phyloP scores from a whole-genome alignment of 768 basidiomycete genomes.

The Rubroboletus satanas region DNA sequence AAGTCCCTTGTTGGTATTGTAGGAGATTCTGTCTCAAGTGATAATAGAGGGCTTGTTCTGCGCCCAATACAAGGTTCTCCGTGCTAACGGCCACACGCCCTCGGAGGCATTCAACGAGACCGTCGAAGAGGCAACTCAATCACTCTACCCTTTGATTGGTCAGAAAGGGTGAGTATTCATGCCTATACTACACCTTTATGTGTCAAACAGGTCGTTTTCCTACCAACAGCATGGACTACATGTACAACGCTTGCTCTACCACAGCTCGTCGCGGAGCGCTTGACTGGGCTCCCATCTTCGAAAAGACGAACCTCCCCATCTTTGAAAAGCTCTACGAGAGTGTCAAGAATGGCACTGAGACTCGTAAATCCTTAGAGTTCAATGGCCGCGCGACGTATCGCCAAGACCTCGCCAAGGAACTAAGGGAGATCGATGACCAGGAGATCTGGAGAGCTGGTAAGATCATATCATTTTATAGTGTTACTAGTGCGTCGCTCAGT shows the following conservation, averaged over 20 bases:
- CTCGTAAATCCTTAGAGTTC: slow-evolving; percentile 94
- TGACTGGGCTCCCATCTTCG: slow-evolving; percentile 98
- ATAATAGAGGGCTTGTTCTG: slow-evolving; percentile 90
- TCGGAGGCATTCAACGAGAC: slow-evolving; percentile 99
- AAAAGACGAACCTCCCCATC: slow-evolving; percentile 89
- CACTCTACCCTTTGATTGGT: slow-evolving; percentile 95
- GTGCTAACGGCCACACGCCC: slow-evolving; percentile 92
- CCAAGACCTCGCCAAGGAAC: slow-evolving; percentile 86
- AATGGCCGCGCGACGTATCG: slow-evolving; percentile 92
- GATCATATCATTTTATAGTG: slow-evolving; percentile 18
- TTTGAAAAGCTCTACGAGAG: slow-evolving; percentile 95
- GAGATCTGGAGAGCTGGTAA: slow-evolving; percentile 96
- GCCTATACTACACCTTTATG: background rate
- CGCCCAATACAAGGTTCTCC: slow-evolving; percentile 97
- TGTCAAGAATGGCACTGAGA: slow-evolving; percentile 94
- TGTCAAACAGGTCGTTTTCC: background rate
- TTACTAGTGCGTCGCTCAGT: slow-evolving; percentile 9
- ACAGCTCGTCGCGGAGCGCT: slow-evolving; percentile 98
- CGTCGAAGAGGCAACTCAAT: slow-evolving; percentile 99
- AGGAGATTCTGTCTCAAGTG: slow-evolving; percentile 2
- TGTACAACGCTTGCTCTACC: slow-evolving; percentile 99
- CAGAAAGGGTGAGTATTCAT: slow-evolving; percentile 68
- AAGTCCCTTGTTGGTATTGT: slow-evolving; percentile 30
- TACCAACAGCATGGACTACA: slow-evolving; percentile 86
- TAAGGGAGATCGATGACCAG: slow-evolving; percentile 93